phyloP scores from a whole-genome alignment of 1,284 basidiomycete genomes.

The Melampsora occidentalis region DNA sequence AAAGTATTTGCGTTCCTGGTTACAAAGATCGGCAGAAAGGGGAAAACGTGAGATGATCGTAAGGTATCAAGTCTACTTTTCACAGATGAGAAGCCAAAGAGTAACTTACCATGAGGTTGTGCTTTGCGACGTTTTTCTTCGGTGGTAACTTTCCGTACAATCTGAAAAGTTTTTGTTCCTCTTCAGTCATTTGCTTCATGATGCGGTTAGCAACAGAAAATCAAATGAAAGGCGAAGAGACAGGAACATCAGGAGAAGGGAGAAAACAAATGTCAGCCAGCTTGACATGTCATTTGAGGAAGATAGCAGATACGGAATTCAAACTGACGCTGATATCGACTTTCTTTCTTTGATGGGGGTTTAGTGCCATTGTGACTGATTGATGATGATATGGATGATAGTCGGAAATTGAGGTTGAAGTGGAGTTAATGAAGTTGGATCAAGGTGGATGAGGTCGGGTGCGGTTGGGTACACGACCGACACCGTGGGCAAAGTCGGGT shows the following conservation, averaged over 20 bases:
- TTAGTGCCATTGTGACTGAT: slow-evolving; percentile 60
- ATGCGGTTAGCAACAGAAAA: slow-evolving; percentile 3
- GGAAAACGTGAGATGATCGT: no score
- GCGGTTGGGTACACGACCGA: no score
- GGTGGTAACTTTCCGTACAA: slow-evolving; percentile 91
- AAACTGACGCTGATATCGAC: slow-evolving; percentile 77
- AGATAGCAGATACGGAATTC: slow-evolving; percentile 31
- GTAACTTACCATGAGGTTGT: slow-evolving; percentile 80
- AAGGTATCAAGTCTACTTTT: no score
- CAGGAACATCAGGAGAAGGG: slow-evolving; percentile 48
- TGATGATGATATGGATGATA: no score
- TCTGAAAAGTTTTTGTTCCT: slow-evolving; percentile 90
- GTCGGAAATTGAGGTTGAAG: no score
- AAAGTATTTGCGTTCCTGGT: slow-evolving; percentile 92
- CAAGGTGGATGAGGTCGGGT: no score
- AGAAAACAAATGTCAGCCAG: slow-evolving; percentile 16
- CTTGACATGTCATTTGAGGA: not conserved
- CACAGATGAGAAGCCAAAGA: slow-evolving; percentile 3
- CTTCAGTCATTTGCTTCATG: slow-evolving; percentile 72
- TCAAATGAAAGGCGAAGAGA: slow-evolving; percentile 26
- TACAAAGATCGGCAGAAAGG: slow-evolving; percentile 25
- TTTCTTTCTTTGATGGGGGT: slow-evolving; percentile 79
- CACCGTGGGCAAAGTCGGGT: no score
- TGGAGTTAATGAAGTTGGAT: no score
- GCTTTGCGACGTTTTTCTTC: slow-evolving; percentile 85